Percentiles rank a stretch among this genome's conserved stretches.
Conservation (phyloP, 2,329 filamentous ascomycete species). For the Xenoacremonium recifei region DNA sequence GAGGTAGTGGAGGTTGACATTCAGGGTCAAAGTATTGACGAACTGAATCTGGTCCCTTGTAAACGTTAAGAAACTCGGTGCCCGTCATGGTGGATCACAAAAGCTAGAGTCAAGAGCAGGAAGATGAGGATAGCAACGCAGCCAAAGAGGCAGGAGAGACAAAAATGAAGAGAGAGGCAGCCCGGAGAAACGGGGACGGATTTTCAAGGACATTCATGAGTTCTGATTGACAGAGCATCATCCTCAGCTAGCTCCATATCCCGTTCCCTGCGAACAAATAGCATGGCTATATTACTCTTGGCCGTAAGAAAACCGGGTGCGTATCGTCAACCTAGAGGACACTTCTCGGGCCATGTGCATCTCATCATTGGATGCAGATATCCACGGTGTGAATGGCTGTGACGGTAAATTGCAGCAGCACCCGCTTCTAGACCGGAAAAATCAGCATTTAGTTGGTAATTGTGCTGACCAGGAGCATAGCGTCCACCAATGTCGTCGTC, state of each 20-base stretch:
- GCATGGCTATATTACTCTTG: not conserved
- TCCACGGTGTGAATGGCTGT: too few relatives aligned
- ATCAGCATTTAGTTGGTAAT: slow-evolving; percentile 8
- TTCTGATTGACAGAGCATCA: not conserved
- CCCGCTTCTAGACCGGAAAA: not conserved
- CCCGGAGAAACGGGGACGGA: not conserved
- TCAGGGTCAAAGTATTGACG: slow-evolving; percentile 60
- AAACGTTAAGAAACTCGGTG: slow-evolving; percentile 46
- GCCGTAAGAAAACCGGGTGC: not conserved
- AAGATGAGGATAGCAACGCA: not conserved
- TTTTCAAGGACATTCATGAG: slow-evolving; percentile 6
- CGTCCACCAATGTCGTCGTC: slow-evolving; percentile 17
- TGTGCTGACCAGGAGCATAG: slow-evolving; percentile 15
- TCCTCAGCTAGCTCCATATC: slow-evolving; percentile 1
- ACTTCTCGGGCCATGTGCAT: not conserved
- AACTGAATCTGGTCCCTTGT: slow-evolving; percentile 53
- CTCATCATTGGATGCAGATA: not conserved
- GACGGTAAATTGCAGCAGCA: not conserved
- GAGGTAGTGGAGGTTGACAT: slow-evolving; percentile 52
- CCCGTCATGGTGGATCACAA: slow-evolving; percentile 22
- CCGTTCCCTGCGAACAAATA: slow-evolving; percentile 1
- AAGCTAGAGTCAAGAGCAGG: slow-evolving; percentile 5
- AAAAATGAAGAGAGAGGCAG: not conserved
- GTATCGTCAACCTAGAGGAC: slow-evolving; percentile 5
- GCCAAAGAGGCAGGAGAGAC: slow-evolving; percentile 1